Base-by-base conservation (phyloP, 768 basidiomycete species). In the Termitomyces sp. region DNA sequence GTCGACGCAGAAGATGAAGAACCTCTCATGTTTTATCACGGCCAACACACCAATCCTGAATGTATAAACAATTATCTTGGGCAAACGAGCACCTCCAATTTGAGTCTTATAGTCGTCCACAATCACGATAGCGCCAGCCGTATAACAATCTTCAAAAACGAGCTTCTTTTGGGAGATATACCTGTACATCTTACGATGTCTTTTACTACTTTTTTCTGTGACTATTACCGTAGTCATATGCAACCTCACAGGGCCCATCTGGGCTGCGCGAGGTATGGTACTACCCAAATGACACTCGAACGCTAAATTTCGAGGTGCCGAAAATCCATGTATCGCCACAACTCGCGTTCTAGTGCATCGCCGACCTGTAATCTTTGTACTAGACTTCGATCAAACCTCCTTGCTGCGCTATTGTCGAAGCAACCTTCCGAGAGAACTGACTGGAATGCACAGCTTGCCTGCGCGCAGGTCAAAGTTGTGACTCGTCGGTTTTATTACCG, bases 1-100 rank as follows among this genome's bases (percentile, higher is more conserved):
- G 32, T n/a, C 2, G 37, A 57, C 11, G 15, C 45, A 25, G 56
- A 40, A 47, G 52, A 53, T n/a, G 52, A 53, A 40, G 25, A 25
- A 25, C 20, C 20, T 37, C 10, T 20, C 1, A 14, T 5, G n/a
- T 54, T 40, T 38, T 54, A 54, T 29, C 38, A 54, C 2, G 53
- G 53, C 29, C 3, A 17, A 2, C 40, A 34, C 36, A 72, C 73
- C 15, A 53, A 55, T 49, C 55, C 31, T 2, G 29, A 56, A 34
- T 4, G 6, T 6, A 32, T 56, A 32, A 17, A 4, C 2, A 6
- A 45, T 20, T 8, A 6, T 34, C 32, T 56, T 17, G 55, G 55
- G 31, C 11, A 20, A n/a, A 31, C 8, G 31, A 32, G 40, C 32
- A 32, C 89, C 67, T 96, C 89, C 54, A 77, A 77, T 25, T 71